Base-by-base conservation (phyloP, 2,329 filamentous ascomycete genomes). In the Fusarium pseudograminearum region DNA sequence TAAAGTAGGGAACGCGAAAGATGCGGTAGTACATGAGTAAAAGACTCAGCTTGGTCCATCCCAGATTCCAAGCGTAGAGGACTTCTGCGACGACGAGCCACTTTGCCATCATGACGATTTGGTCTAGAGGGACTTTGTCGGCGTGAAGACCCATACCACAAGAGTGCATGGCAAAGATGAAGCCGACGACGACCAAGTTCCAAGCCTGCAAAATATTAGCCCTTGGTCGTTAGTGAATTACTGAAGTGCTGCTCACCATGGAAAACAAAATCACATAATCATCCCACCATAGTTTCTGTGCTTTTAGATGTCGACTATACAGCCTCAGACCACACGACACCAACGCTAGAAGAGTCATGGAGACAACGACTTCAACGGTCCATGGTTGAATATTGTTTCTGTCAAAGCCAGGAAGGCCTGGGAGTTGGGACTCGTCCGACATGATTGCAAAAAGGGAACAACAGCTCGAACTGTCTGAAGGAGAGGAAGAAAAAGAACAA, bases 21-120 rank as follows among this genome's bases (percentile, higher is more conserved):
- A 87, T 84, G 70, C 84, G 83, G 70, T 80, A 81, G 76, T 86
- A 86, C 83, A 87, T 85, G 42, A 85, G 74, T 45, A 87, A 71
- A 24, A 87, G 77, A 52, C 81, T 81, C 16, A 85, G 57, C 67
- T 86, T 87, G n/a, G 84, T 83, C 76, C 83, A 80, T 40, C 80
- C 82, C 5, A 85, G 75, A 31, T 83, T 84, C 70, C 79, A 84
- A 28, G 78, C 81, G 68, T 85, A 85, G 40, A 85, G 75, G 57
- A 84, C 78, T 70, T 85, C 83, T 24, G 81, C 83, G 14, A 83
- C 80, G 15, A 86, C 73, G 8, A 86, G 78, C 71, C 81, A 80
- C 74, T 86, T 84, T 15, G 80, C 80, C 76, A 83, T 81, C 72
- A 79, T 74, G 47, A 83, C 78, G 26, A 84, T 80, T n/a, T 79